phyloP scores from a whole-genome alignment of 306 rosid genomes.

The Cotoneaster glaucophyllus region DNA sequence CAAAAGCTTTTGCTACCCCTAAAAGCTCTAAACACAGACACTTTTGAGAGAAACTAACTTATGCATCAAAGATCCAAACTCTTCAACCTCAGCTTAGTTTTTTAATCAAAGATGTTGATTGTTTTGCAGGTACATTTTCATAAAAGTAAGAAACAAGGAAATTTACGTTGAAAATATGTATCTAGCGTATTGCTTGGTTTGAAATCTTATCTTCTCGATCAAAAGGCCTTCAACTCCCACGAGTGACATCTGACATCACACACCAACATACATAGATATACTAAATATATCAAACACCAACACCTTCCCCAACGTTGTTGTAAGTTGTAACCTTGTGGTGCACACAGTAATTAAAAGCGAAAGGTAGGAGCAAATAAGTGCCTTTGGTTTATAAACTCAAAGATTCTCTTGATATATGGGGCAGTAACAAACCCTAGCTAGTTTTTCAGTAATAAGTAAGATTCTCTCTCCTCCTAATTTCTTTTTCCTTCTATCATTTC shows the following conservation, averaged over 20 bases:
- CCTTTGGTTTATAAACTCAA: background rate
- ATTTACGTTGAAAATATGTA: too few relatives aligned
- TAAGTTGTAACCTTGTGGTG: background rate
- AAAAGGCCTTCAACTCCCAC: background rate
- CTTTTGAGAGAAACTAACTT: too few relatives aligned
- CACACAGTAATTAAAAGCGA: background rate
- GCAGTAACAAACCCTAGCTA: background rate
- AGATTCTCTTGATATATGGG: background rate
- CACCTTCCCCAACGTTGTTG: background rate
- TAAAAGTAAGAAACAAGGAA: too few relatives aligned
- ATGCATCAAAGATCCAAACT: too few relatives aligned
- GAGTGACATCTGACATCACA: background rate
- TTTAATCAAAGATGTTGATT: too few relatives aligned
- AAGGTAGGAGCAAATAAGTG: background rate
- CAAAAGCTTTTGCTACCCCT: too few relatives aligned
- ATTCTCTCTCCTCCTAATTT: too few relatives aligned
- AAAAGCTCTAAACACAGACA: too few relatives aligned
- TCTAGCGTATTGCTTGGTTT: background rate
- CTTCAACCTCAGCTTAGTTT: too few relatives aligned
- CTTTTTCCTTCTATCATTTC: too few relatives aligned
- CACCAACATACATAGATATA: background rate
- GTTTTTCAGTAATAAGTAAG: too few relatives aligned
- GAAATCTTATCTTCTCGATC: conserved; percentile 11
- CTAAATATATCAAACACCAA: background rate
- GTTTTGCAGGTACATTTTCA: too few relatives aligned